Conservation (phyloP, 306 rosid species). For the Glycine latifolia region DNA sequence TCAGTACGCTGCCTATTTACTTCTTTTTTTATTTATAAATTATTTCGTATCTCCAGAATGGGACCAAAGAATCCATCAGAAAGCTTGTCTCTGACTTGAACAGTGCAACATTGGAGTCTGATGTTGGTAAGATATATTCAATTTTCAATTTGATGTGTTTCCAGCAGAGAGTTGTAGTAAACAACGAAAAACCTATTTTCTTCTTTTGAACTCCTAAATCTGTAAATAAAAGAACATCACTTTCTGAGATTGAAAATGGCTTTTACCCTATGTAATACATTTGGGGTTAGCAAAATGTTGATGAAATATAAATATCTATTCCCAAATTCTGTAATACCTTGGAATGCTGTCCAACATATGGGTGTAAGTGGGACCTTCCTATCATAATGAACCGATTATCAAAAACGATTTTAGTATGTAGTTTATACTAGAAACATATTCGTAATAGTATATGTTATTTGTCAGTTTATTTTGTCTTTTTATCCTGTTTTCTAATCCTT, state of each 20-base stretch:
- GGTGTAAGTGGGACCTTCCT: slow-evolving; percentile 14
- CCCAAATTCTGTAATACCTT: slow-evolving; percentile 27
- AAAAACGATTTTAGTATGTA: slow-evolving; percentile 17
- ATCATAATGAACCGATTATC: slow-evolving; percentile 12
- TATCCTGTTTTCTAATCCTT: slow-evolving; percentile 9
- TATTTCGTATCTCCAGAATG: slow-evolving; percentile 63
- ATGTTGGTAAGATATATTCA: slow-evolving; percentile 80
- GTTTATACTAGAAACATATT: slow-evolving; percentile 1
- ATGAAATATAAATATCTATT: slow-evolving; percentile 6
- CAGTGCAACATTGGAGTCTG: slow-evolving; percentile 77
- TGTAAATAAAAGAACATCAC: neutral
- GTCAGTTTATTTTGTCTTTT: neutral
- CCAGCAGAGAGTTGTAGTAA: neutral
- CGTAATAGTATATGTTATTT: slow-evolving; percentile 10
- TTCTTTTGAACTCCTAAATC: slow-evolving; percentile 34
- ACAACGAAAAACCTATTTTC: slow-evolving; percentile 1
- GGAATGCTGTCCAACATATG: slow-evolving; percentile 14
- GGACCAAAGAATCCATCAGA: slow-evolving; percentile 87
- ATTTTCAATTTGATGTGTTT: slow-evolving; percentile 22
- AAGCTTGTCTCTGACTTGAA: slow-evolving; percentile 96
- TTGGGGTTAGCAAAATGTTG: neutral
- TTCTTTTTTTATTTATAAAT: neutral
- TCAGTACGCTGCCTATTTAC: no score
- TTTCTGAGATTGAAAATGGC: slow-evolving; percentile 10
- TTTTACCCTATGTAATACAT: neutral